Evolutionary conservation across 169 alveolate species (phyloP).

Genomic region (Amoebophrya sp.): DNA sequence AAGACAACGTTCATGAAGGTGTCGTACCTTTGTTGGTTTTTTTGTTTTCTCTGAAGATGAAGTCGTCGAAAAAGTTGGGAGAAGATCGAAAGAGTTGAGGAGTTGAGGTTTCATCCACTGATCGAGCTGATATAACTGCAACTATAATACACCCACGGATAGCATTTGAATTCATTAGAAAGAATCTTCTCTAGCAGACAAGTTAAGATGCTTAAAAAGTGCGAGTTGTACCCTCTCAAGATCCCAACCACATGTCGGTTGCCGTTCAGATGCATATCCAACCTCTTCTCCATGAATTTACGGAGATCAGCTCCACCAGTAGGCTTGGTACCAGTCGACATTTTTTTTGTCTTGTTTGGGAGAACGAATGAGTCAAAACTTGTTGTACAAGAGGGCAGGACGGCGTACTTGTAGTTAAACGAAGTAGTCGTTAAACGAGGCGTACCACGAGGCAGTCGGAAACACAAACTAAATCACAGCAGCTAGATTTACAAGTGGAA

Average conservation of each 20-base stretch:
- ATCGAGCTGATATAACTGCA: too few relatives aligned
- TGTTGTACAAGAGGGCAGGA: background rate
- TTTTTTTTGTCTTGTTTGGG: background rate
- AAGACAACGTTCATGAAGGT: conserved; percentile 89
- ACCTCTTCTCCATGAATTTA: conserved; percentile 76
- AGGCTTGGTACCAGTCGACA: conserved; percentile 51
- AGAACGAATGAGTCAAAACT: background rate
- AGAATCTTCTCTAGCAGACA: background rate
- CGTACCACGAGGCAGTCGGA: background rate
- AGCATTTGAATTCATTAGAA: too few relatives aligned
- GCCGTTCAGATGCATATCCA: conserved; percentile 74
- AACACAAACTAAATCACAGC: background rate
- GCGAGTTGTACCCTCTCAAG: conserved; percentile 67
- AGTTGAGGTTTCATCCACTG: too few relatives aligned
- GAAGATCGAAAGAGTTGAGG: too few relatives aligned
- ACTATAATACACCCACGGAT: background rate
- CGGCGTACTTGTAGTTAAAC: background rate
- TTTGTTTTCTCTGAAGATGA: too few relatives aligned
- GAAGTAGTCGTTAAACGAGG: background rate
- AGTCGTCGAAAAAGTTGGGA: too few relatives aligned
- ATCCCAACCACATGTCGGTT: conserved; percentile 85
- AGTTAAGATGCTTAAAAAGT: background rate
- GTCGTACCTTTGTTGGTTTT: conserved; percentile 73
- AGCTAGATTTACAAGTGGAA: background rate
- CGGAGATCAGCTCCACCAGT: conserved; percentile 80